Base-by-base conservation (phyloP, 1,139 yeast genomes). In the Ogataea hybrid region DNA sequence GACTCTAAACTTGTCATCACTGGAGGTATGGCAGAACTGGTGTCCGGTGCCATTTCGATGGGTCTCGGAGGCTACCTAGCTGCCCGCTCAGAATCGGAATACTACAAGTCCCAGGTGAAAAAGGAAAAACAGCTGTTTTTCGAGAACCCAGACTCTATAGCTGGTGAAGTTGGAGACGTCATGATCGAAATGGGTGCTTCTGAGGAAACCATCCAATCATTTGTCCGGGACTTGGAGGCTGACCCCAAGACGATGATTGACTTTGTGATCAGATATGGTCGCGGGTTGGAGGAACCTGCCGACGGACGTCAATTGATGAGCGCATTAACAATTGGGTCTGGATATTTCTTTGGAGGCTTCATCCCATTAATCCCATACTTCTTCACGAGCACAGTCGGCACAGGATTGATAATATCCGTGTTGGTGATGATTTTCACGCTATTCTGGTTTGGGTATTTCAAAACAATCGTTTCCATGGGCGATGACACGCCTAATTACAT, bases 1-100 rank as follows among this genome's bases (percentile, higher is more conserved):
- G 84, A 82, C 57, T 69, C 89, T 12, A 79, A 73, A 58, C 69
- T 84, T 56, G 94, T 84, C 29, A 83, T 84, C 41, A 83, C 92
- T 17, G 94, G 92, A 71, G 94, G 92, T 29, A 77, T 84, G 77
- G 92, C 92, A 3, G 94, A 84, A 63, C 70, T 84, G 56, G 86
- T 84, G 4, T 80, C 88, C 4, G 94, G 94, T 32, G 87, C 92
- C 33, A 84, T 84, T 32, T 83, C 90, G 18, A 84, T 84, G 94
- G 94, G 94, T 3, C 73, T 84, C 46, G 94, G 94, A 47, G 94
- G 94, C 15, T 84, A 73, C 59, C 69, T 84, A 49, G 94, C 92
- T 31, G 92, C 92, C 25, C 80, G 81, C 57, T 78, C 85, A n/a
- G 94, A 84, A 64, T 65, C 74, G 21, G 90, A 84, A 59, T 84